Conservation (phyloP, 1,139 yeast genomes). For the Scheffersomyces stambukii region DNA sequence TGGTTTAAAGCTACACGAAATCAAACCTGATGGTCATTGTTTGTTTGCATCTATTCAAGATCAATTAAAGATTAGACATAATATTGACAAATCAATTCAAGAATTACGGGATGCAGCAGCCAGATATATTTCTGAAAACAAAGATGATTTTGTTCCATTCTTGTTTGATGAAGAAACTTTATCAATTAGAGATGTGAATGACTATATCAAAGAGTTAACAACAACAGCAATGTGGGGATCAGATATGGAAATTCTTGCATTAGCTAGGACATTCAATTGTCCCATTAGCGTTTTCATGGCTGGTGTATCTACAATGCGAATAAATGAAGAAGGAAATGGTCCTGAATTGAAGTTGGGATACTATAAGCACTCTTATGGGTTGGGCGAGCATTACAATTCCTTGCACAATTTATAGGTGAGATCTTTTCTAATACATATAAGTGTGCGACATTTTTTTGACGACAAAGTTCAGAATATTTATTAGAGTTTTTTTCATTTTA, state of each 20-base stretch:
- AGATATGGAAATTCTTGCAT: constrained; percentile 83
- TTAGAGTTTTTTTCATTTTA: too few relatives aligned
- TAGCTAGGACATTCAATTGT: constrained; percentile 62
- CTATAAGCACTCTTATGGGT: constrained; percentile 79
- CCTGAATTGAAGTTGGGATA: constrained; percentile 69
- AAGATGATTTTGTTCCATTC: constrained; percentile 75
- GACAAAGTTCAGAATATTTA: background rate
- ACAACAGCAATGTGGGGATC: constrained; percentile 94
- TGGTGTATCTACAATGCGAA: constrained; percentile 59
- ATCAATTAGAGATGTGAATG: constrained; percentile 57
- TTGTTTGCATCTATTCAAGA: constrained; percentile 81
- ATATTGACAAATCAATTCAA: constrained; percentile 32
- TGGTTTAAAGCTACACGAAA: constrained; percentile 54
- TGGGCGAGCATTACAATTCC: constrained; percentile 95
- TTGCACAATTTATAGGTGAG: constrained; percentile 43
- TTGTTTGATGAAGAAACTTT: constrained; percentile 73
- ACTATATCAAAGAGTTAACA: constrained; percentile 66
- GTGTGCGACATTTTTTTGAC: background rate
- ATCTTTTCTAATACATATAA: background rate
- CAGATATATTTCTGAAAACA: constrained; percentile 55
- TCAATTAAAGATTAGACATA: constrained; percentile 58
- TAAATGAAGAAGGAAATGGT: constrained; percentile 49
- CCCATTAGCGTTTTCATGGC: constrained; percentile 75
- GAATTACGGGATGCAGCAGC: constrained; percentile 66
- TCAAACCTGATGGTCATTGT: constrained; percentile 93